phyloP scores from a whole-genome alignment of 139 green algal species.

The Coccomyxa sp. region DNA sequence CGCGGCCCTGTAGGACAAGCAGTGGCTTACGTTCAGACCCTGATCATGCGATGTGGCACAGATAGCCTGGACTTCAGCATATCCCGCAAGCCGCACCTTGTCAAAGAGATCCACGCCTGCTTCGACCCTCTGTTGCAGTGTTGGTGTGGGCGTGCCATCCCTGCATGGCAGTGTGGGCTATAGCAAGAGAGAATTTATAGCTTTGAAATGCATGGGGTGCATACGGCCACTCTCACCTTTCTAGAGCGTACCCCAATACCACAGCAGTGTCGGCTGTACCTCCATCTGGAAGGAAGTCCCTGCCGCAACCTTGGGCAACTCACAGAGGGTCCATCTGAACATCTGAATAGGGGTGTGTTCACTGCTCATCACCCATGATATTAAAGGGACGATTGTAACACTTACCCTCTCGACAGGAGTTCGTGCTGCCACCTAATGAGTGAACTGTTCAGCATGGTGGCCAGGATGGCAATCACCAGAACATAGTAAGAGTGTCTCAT shows the following conservation, averaged over 20 bases:
- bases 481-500: not conserved
- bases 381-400: too few relatives aligned
- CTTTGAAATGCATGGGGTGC: not conserved
- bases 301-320: not conserved
- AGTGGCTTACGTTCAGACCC: not conserved
- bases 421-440: not conserved
- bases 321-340: too few relatives aligned
- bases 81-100: not conserved
- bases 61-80: not conserved
- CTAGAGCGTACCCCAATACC: not conserved
- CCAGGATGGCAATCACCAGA: not conserved
- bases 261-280: not conserved
- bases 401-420: not conserved
- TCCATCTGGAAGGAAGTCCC: not conserved
- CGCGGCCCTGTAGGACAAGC: not conserved
- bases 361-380: too few relatives aligned
- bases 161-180: not conserved
- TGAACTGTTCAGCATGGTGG: not conserved
- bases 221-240: not conserved
- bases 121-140: not conserved
- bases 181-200: not conserved
- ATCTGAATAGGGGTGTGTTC: too few relatives aligned
- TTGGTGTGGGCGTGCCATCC: slow-evolving; percentile 3
- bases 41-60: too few relatives aligned
- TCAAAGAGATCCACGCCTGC: not conserved